Evolutionary conservation across 257 asterid genomes (phyloP), one percentile per base, ranked within the genome.

Genomic region (Gardenia jasminoides): DNA sequence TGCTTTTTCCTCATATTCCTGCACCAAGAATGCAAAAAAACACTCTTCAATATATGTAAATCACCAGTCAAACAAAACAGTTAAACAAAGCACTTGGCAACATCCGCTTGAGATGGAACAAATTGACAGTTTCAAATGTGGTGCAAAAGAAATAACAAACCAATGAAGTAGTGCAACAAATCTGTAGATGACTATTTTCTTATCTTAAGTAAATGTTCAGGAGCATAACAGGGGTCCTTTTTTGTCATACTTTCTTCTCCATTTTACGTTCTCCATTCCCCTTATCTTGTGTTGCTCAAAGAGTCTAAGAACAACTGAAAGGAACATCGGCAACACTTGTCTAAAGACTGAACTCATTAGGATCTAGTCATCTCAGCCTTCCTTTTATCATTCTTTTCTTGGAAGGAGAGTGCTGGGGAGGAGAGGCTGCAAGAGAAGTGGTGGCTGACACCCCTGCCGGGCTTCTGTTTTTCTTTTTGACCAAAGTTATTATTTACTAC

Each of bases 1-100:
- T 84, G 83, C 80, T 84, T 92, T 96, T 10, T 90, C 97, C 85
- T 93, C 98, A 66, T 92, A 92, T 83, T 96, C 99, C 99, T 96
- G 80, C 17, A 0, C 84, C 80, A 80, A 67, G 56, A 76, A 56
- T 80, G 74, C 11, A 80, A 70, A 16, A 16, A 24, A 28, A 24
- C 20, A 52, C 67, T 65, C 22, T 69, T 77, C 65, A 77, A 66
- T n/a, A 70, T 39, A 61, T 71, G 52, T 77, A 28, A 41, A 36
- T 70, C 28, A 64, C 73, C 31, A 13, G 36, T 6, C 31, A 44
- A 61, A 24, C n/a, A 68, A 59, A 12, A 16, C 24, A n/a, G 30
- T 9, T 24, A 64, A 13, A 11, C 1, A 19, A 28, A 11, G 31
- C 44, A 59, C 39, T 43, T 28, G 24, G 9, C 62, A 43, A 41